Conservation (phyloP, 1,139 yeast genomes). For the Saccharomyces hybrid region DNA sequence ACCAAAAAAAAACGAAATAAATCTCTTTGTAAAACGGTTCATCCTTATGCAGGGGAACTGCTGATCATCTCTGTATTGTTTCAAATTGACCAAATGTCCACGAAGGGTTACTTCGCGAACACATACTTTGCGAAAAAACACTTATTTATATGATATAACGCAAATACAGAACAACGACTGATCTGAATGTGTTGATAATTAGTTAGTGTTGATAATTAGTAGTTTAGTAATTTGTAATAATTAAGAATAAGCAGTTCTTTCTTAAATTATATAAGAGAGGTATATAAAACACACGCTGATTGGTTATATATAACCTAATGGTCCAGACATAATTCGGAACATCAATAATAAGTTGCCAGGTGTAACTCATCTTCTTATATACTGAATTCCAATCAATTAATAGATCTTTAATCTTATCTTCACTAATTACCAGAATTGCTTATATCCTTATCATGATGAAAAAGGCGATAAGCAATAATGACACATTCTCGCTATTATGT, state of each 20-base stretch:
- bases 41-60: slow-evolving; percentile 96
- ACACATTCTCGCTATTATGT: background rate
- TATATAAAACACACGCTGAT: too few relatives aligned
- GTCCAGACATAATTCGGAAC: too few relatives aligned
- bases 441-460: background rate
- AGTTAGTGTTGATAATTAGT: background rate
- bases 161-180: background rate
- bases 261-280: too few relatives aligned
- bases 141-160: background rate
- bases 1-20: slow-evolving; percentile 54
- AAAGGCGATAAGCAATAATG: background rate
- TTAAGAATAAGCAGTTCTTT: too few relatives aligned
- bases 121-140: background rate
- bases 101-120: slow-evolving; percentile 32
- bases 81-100: slow-evolving; percentile 54
- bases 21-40: slow-evolving; percentile 93
- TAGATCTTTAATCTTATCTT: too few relatives aligned
- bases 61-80: slow-evolving; percentile 94
- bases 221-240: background rate
- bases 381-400: too few relatives aligned
- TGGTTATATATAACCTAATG: too few relatives aligned
- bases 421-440: background rate
- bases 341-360: too few relatives aligned
- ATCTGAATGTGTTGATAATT: background rate
- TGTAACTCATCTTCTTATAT: too few relatives aligned